A percentile compares a stretch with the other conserved stretches of the same genome.
These are phyloP conservation scores for Allium fistulosum DNA, from an alignment of 106 monocot genomes.

Conservation along the genomic window DNA sequence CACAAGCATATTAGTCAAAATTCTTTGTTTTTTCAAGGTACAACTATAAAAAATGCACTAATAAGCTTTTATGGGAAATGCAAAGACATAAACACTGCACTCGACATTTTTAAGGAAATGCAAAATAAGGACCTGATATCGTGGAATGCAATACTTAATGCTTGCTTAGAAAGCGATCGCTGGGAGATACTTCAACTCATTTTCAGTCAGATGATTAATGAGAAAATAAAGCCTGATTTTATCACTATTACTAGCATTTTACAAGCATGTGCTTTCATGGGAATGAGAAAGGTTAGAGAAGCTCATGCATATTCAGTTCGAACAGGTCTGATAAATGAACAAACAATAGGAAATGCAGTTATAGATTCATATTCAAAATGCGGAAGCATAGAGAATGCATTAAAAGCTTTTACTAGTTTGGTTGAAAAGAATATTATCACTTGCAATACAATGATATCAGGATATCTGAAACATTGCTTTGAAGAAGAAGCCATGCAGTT, in stretches of 20 bases:
- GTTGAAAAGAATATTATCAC: slow-evolving; percentile 32
- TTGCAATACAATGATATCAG: slow-evolving; percentile 49
- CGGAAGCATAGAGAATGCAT: slow-evolving; percentile 22
- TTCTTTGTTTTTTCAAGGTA: slow-evolving; percentile 21
- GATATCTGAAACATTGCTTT: slow-evolving; percentile 38
- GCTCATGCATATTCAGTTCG: slow-evolving; percentile 50
- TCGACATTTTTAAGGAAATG: slow-evolving; percentile 23
- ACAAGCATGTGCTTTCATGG: slow-evolving; percentile 23
- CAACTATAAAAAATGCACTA: slow-evolving; percentile 60
- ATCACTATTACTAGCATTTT: slow-evolving; percentile 48
- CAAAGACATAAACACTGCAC: slow-evolving; percentile 36
- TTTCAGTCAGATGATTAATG: slow-evolving; percentile 26
- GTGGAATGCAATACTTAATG: slow-evolving; percentile 67
- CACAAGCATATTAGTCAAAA: slow-evolving; percentile 35
- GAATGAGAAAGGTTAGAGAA: slow-evolving; percentile 38
- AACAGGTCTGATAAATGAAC: slow-evolving; percentile 13
- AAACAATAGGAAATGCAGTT: slow-evolving; percentile 40
- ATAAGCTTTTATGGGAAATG: slow-evolving; percentile 60
- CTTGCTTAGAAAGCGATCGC: slow-evolving; percentile 27
- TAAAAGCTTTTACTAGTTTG: slow-evolving; percentile 17
- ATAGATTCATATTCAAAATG: slow-evolving; percentile 51
- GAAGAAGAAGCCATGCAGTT: slow-evolving; percentile 30
- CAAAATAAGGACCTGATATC: slow-evolving; percentile 42
- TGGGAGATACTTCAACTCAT: slow-evolving; percentile 25
- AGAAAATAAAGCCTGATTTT: slow-evolving; percentile 31